Percentiles rank a stretch among this genome's conserved stretches.
These are phyloP conservation scores for Volvox africanus DNA, from an alignment of 139 green algal genomes.

Conservation along the genomic window DNA sequence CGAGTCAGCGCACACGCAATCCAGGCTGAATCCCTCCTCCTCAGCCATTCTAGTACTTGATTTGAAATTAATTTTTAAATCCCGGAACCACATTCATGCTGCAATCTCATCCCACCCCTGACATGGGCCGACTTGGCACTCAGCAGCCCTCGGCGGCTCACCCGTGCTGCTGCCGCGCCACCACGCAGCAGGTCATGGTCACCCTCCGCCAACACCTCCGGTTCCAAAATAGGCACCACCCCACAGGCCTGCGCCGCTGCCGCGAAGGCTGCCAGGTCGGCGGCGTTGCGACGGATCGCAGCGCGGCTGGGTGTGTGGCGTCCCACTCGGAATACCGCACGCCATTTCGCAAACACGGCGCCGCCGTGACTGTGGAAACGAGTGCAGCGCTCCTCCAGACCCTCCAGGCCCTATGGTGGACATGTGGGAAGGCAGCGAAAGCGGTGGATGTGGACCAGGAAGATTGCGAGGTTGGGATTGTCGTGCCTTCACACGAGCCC, in stretches of 20 bases:
- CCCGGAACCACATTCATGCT: too few species aligned
- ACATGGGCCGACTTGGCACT: too few species aligned
- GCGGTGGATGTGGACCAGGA: neutral
- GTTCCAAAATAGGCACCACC: conserved; percentile 96
- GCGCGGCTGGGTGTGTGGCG: conserved; percentile 66
- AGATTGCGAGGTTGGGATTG: too few species aligned
- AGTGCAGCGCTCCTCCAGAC: conserved; percentile 83
- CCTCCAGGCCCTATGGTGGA: conserved; percentile 82
- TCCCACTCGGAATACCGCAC: conserved; percentile 84
- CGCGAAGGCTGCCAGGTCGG: conserved; percentile 90
- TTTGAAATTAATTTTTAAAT: too few species aligned
- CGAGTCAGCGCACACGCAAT: neutral
- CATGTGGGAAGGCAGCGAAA: neutral
- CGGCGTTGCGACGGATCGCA: conserved; percentile 79
- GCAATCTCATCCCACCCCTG: too few species aligned
- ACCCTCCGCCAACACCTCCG: conserved; percentile 88
- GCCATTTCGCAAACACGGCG: conserved; percentile 94
- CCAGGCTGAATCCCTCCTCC: too few species aligned
- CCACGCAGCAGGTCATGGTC: conserved; percentile 61
- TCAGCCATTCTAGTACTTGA: too few species aligned
- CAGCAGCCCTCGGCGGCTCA: neutral
- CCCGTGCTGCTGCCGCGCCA: neutral
- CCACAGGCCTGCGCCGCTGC: conserved; percentile 83
- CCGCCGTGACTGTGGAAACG: conserved; percentile 75
- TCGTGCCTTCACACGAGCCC: too few species aligned